Base-by-base conservation (phyloP, 768 basidiomycete genomes). In the Tylopilus sp. region DNA sequence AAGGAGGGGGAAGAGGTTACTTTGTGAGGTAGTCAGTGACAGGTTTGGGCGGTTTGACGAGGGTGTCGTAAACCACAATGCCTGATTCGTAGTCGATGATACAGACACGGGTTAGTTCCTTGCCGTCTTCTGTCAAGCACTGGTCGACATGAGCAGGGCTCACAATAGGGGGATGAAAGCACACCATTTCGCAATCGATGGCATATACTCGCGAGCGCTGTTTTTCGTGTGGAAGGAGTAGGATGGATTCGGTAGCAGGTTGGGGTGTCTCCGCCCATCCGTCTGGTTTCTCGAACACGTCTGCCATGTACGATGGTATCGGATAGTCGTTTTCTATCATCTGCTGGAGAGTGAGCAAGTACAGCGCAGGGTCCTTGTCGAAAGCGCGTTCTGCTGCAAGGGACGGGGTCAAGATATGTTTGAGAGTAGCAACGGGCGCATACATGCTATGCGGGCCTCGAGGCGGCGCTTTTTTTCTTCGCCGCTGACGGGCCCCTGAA, bases 321-420 rank as follows among this genome's bases (percentile, higher is more conserved):
- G 88, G 91, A 60, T 98, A 98, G 47, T 94, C 91, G 61, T 98
- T 92, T 62, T 98, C 91, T 47, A 90, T 76, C 92, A 98, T 95
- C 64, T 95, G 88, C 53, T 90, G 84, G 21, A 84, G 69, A 0
- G 85, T 81, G 31, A 98, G 75, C 38, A 90, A 63, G 69, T 91
- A 95, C 48, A 82, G 75, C 46, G 80, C 64, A 6, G 91, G 85
- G 35, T 83, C 79, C 56, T 78, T 79, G 39, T 84, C 78, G 56
- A 79, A 76, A n/a, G 72, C 71, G 47, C 75, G 75, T 69, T 86
- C 83, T 71, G 79, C 83, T 85, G 59, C 61, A 52, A 3, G 30
- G 51, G 42, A 39, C 2, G 18, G 25, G 22, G 54, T 63, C 17
- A 69, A 41, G 43, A 17, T 3, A 6, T 11, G 35, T 39, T 25